Evolutionary conservation across 768 basidiomycete species (phyloP).

Genomic region (Kwoniella europaea): DNA sequence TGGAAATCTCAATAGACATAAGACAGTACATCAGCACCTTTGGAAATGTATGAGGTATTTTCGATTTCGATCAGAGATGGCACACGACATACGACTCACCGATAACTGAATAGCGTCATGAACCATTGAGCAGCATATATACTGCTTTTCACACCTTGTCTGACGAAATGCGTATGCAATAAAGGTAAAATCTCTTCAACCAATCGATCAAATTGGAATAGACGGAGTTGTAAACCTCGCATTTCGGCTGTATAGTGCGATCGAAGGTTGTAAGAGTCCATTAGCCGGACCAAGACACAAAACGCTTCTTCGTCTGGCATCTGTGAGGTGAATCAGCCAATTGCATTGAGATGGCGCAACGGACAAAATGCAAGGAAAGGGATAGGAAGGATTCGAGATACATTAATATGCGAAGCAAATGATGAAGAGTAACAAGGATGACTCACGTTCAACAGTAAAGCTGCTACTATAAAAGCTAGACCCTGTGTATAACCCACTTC

Average conservation of each 20-base stretch:
- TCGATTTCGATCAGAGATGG: not conserved
- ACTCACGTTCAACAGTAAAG: conserved; percentile 86
- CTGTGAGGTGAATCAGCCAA: conserved; percentile 59
- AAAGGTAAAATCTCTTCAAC: conserved; percentile 91
- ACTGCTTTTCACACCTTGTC: conserved; percentile 93
- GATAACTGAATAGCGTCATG: conserved; percentile 93
- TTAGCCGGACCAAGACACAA: conserved; percentile 87
- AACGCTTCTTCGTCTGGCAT: conserved; percentile 99
- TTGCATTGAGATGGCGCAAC: too few species aligned
- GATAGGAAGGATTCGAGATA: too few species aligned
- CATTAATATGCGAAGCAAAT: too few species aligned
- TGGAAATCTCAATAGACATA: conserved; percentile 71
- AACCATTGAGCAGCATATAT: conserved; percentile 99
- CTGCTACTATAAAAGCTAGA: conserved; percentile 92
- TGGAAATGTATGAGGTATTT: too few species aligned
- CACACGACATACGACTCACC: conserved; percentile 62
- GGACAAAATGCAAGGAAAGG: too few species aligned
- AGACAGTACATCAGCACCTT: too few species aligned
- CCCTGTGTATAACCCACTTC: conserved; percentile 99
- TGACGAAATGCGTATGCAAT: conserved; percentile 86
- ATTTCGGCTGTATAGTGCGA: conserved; percentile 99
- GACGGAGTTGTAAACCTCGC: conserved; percentile 91
- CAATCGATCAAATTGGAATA: conserved; percentile 90
- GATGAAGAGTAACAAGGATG: too few species aligned
- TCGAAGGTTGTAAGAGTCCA: conserved; percentile 94